Evolutionary conservation across 306 rosid species (phyloP), one percentile per base, ranked within the genome.

Genomic region (Pyrus bretschneideri): DNA sequence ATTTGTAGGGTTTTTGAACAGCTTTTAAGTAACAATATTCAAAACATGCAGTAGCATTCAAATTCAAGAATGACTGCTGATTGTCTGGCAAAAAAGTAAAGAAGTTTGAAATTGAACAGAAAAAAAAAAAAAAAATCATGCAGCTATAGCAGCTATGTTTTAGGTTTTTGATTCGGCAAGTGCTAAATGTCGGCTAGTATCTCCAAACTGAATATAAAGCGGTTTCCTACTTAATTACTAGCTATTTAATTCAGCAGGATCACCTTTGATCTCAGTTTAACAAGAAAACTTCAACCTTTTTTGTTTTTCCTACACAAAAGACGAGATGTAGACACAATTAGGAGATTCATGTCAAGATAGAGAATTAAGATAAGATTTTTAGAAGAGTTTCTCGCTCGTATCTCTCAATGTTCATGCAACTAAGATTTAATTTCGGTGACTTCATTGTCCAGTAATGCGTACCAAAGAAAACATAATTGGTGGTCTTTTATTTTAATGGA

Each of bases 31-130:
- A 55, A 9, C 61, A 55, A 55, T 55, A 70, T 71, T 22, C 51
- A 72, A 22, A 55, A 9, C 76, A 58, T 38, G 76, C 64, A 54
- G 45, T 19, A 4, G 74, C 61, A 12, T 21, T 51, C 63, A 30
- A n/a, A 69, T 70, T 83, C 85, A 83, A 83, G 71, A 77, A 84
- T 79, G 79, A 82, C 78, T 63, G 76, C 81, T 31, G 21, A 2
- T 60, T 30, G 45, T 40, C 71, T 49, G 81, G 81, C 70, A 75
- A 81, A 81, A 82, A 72, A 74, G 74, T 73, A 58, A 82, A 79
- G 46, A 27, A 74, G 27, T 64, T 68, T 77, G 79, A 82, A 85
- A 79, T 54, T 45, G 70, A 78, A 52, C 44, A 12, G n/a, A n/a
- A 38, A 70, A 57, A 22, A 13, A 49, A 19, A 17, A 17, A 3